Base-by-base conservation (phyloP, 1,284 basidiomycete species). In the Cutaneotrichosporon mucoides region DNA sequence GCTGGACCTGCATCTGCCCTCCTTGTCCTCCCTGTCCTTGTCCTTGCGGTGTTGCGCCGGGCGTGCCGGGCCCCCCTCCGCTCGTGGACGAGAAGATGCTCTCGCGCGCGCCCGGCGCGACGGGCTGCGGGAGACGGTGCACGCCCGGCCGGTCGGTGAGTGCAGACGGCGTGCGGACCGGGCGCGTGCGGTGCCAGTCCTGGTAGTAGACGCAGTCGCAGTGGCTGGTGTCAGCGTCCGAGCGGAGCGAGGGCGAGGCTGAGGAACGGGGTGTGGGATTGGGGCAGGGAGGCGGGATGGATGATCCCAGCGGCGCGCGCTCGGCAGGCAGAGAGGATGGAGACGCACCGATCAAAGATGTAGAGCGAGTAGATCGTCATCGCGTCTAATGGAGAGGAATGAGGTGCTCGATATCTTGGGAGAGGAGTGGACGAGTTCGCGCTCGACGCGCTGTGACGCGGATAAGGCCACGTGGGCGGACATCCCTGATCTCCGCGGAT, bases 121-220 rank as follows among this genome's bases (percentile, higher is more conserved):
- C 53, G 5, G 64, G n/a, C 10, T 61, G 83, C 81, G 68, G 85
- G 81, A 61, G 85, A 13, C 75, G 67, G 61, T 75, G 87, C 54
- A 94, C 88, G 35, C 86, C 90, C 9, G 86, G 85, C 47, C 89
- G 82, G 57, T 90, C 83, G 53, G 84, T 85, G 34, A 88, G 85
- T 68, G 86, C 83, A 24, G n/a, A 15, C 10, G 49, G 49, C 11
- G 82, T 81, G 70, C 86, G 87, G 35, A 88, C 85, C 38, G 86
- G 83, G 57, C 84, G 85, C 0, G 88, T 86, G 53, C 92, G 85
- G 70, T 92, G 88, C 90, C 90, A 93, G 76, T 93, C 90, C 69
- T 94, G 92, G 76, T 94, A 95, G 79, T 92, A 95, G 52, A 95
- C 84, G 73, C 90, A 92, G 48, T 84, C 84, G 74, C 92, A 95